phyloP scores from a whole-genome alignment of 129 eudicot species.

The Calendula officinalis region DNA sequence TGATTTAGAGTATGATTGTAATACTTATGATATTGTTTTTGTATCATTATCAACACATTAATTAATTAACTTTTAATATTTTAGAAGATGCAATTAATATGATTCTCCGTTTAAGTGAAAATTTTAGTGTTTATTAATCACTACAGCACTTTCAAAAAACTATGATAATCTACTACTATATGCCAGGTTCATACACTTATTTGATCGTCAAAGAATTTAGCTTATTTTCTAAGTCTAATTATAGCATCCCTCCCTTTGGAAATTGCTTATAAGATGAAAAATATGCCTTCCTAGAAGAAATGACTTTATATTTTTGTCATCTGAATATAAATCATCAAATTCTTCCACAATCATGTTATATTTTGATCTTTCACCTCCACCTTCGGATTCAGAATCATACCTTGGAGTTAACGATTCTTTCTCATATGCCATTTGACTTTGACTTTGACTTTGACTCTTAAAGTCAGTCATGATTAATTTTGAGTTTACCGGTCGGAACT shows the following conservation, averaged over 20 bases:
- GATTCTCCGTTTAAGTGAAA: too few species aligned
- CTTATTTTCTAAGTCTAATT: slow-evolving; percentile 28
- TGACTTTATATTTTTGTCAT: slow-evolving; percentile 17
- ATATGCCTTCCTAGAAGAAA: slow-evolving; percentile 14
- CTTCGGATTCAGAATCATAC: slow-evolving; percentile 32
- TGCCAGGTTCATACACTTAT: slow-evolving; percentile 16
- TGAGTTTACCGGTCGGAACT: slow-evolving; percentile 15
- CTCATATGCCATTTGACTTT: slow-evolving; percentile 9
- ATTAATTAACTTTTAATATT: neutral
- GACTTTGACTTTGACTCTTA: too few species aligned
- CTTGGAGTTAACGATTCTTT: slow-evolving; percentile 28
- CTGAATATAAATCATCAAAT: slow-evolving; percentile 35
- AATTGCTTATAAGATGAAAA: slow-evolving; percentile 29
- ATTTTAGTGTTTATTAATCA: too few species aligned
- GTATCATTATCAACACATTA: neutral
- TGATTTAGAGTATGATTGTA: neutral
- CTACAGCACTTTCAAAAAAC: slow-evolving; percentile 22
- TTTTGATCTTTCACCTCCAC: slow-evolving; percentile 22
- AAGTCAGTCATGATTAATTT: slow-evolving; percentile 19
- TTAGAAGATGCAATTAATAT: too few species aligned
- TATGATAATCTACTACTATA: slow-evolving; percentile 8
- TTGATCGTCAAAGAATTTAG: slow-evolving; percentile 45
- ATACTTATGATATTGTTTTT: too few species aligned
- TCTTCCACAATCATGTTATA: slow-evolving; percentile 23
- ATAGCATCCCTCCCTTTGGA: slow-evolving; percentile 16